These are phyloP conservation scores for Ophiostoma australiae DNA, from an alignment of 2,329 filamentous ascomycete species.

Conservation along the genomic window DNA sequence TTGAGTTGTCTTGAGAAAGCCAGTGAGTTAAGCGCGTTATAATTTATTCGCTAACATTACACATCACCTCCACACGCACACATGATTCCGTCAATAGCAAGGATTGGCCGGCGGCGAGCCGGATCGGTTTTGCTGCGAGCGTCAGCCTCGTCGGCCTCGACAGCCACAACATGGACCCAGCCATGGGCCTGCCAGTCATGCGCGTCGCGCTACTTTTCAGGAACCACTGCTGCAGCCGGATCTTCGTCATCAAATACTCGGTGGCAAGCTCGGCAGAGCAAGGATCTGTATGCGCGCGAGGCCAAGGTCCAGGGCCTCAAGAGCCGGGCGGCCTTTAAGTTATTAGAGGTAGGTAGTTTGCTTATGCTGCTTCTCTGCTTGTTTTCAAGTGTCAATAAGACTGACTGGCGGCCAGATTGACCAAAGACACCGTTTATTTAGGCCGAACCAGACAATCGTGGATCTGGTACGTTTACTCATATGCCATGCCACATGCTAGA, in stretches of 20 bases:
- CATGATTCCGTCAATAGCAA: neutral
- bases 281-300: slow-evolving; percentile 66
- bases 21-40: neutral
- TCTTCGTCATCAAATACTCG: slow-evolving; percentile 57
- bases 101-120: neutral
- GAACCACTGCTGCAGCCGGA: neutral
- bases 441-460: slow-evolving; percentile 74
- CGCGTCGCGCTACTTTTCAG: neutral
- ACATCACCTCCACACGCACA: neutral
- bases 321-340: slow-evolving; percentile 88
- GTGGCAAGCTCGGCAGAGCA: slow-evolving; percentile 77
- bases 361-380: too few species aligned
- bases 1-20: too few species aligned
- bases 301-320: slow-evolving; percentile 77
- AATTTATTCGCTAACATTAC: neutral
- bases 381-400: neutral
- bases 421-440: slow-evolving; percentile 73
- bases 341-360: slow-evolving; percentile 61
- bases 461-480: slow-evolving; percentile 61
- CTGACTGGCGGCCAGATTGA: slow-evolving; percentile 58
- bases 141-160: neutral
- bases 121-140: neutral
- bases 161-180: neutral
- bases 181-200: slow-evolving; percentile 12
- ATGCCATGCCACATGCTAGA: neutral